Evolutionary conservation across 2,329 filamentous ascomycete species (phyloP).

Genomic region (Penicillium sp.): DNA sequence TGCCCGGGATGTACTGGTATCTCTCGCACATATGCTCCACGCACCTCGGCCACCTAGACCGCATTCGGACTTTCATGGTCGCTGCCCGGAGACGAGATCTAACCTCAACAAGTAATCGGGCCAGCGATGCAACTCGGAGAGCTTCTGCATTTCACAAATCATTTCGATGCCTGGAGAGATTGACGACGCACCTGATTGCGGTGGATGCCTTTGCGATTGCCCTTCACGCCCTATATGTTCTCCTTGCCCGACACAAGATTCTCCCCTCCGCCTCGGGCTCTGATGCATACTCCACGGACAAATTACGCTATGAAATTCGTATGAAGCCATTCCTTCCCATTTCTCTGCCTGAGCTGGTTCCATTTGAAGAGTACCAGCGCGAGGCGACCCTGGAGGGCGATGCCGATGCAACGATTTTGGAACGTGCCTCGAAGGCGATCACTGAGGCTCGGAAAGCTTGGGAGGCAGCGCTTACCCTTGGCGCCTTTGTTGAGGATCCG

Average conservation of each 20-base stretch:
- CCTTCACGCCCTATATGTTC: slow-evolving; percentile 62
- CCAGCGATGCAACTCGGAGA: slow-evolving; percentile 21
- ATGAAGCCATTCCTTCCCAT: slow-evolving; percentile 80
- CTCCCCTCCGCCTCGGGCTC: slow-evolving; percentile 49
- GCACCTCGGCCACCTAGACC: slow-evolving; percentile 67
- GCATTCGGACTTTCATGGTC: slow-evolving; percentile 66
- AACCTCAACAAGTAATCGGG: slow-evolving; percentile 4
- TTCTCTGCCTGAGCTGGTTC: slow-evolving; percentile 65
- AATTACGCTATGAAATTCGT: slow-evolving; percentile 74
- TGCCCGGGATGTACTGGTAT: slow-evolving; percentile 89
- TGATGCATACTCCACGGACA: slow-evolving; percentile 64
- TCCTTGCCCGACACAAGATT: slow-evolving; percentile 59
- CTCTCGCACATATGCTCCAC: slow-evolving; percentile 71
- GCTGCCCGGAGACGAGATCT: slow-evolving; percentile 31
- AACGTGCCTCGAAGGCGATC: slow-evolving; percentile 41
- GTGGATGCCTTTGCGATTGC: slow-evolving; percentile 56
- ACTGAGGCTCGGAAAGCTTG: slow-evolving; percentile 44
- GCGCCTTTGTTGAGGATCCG: slow-evolving; percentile 32
- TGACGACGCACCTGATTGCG: slow-evolving; percentile 65
- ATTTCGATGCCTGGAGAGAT: slow-evolving; percentile 57
- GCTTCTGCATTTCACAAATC: slow-evolving; percentile 39
- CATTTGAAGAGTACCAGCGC: slow-evolving; percentile 60
- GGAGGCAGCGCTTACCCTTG: slow-evolving; percentile 43
- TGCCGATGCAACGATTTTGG: slow-evolving; percentile 40
- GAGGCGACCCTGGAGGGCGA: slow-evolving; percentile 46